Evolutionary conservation across 2,329 filamentous ascomycete genomes (phyloP), one percentile per base, ranked within the genome.

Genomic region (Monosporascus sp.): DNA sequence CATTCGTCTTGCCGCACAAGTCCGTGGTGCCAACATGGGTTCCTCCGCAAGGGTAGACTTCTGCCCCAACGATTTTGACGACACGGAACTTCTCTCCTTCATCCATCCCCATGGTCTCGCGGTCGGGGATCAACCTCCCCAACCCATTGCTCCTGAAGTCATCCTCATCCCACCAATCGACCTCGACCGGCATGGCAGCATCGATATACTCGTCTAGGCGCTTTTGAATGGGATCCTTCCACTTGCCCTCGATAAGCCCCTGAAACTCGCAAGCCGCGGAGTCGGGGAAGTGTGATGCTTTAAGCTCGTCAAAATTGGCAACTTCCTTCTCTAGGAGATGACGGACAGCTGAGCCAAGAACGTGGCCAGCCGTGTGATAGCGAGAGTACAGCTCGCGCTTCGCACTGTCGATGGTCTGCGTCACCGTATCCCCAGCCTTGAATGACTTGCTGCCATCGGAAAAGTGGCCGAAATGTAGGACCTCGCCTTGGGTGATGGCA

Each of bases 31-130:
- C 73, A 3, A 90, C 86, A 73, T 91, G 88, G 26, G 87, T 91
- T 0, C 87, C 87, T 7, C 87, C 88, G 67, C 88, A 91, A 1
- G 87, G 86, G 72, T 91, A 90, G 26, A 79, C 79, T 60, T 86
- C 88, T 0, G 81, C 79, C 0, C 86, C 86, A 0, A 83, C 80
- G 55, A 91, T 88, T 54, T 82, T 79, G 24, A 90, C 86, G 0
- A 90, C 84, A 8, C 87, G 75, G 34, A 86, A 82, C 65, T 81
- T 84, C 59, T 80, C 79, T 24, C 78, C 80, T 36, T 59, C 61
- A 41, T 58, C 60, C 65, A 69, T 68, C 24, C 68, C 68, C 64
- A 70, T 69, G 48, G 52, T 63, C 44, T 64, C 70, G 36, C 69
- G 68, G 55, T 84, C 76, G 0, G 81, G 80, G 19, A 82, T 79